These are phyloP conservation scores for Gautieria morchelliformis DNA, from an alignment of 768 basidiomycete species.

Conservation along the genomic window DNA sequence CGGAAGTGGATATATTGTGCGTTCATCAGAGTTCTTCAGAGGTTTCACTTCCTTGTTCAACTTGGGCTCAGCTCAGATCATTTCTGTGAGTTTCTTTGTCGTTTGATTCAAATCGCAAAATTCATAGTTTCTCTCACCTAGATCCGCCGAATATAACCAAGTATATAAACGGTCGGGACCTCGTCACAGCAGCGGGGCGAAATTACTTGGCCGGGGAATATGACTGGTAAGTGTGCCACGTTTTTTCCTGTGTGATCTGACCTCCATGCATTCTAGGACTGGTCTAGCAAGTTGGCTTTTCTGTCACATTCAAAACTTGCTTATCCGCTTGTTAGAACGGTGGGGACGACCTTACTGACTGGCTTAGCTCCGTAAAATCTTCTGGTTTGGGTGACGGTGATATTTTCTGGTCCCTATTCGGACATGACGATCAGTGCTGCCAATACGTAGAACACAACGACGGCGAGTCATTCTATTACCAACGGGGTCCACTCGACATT, in stretches of 20 bases:
- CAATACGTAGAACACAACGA: conserved; percentile 18
- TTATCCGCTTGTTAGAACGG: conserved; percentile 4
- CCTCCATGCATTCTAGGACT: neutral
- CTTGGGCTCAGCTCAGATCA: conserved; percentile 8
- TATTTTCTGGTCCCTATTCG: conserved; percentile 21
- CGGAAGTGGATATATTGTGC: conserved; percentile 15
- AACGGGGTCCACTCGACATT: neutral
- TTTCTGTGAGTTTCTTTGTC: conserved; percentile 7
- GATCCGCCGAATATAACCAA: conserved; percentile 15
- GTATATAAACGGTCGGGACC: conserved; percentile 8
- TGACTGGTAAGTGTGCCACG: conserved; percentile 14
- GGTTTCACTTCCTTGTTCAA: neutral
- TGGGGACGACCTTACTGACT: conserved; percentile 11
- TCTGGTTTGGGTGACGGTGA: conserved; percentile 13
- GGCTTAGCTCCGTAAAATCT: conserved; percentile 13
- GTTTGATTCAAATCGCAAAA: neutral
- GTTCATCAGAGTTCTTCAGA: neutral
- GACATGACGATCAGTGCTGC: conserved; percentile 16
- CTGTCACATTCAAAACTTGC: neutral
- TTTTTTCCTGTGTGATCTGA: too few species aligned
- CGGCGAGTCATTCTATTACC: conserved; percentile 16
- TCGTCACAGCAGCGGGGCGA: conserved; percentile 9
- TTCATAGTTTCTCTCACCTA: neutral
- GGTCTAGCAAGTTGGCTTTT: neutral
- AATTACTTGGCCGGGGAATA: conserved; percentile 20